phyloP scores from a whole-genome alignment of 805 yeast genomes.

The Teunomyces funiuensis region DNA sequence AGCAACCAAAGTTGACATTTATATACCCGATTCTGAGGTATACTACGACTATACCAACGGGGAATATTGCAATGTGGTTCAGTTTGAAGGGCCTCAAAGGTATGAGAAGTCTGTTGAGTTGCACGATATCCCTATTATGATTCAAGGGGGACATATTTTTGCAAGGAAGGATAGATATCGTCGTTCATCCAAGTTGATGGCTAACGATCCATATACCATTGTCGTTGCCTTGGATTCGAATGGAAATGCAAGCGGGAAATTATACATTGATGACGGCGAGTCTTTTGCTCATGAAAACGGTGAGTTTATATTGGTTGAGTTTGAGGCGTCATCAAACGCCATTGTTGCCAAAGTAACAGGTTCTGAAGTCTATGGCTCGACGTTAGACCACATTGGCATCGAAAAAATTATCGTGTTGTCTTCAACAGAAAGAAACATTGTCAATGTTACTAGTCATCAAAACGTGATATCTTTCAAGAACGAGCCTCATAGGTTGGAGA shows the following conservation, averaged over 20 bases:
- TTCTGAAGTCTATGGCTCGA: constrained; percentile 6
- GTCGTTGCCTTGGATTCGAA: constrained; percentile 54
- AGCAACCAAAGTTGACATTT: constrained; percentile 38
- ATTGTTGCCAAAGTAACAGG: constrained; percentile 18
- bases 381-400: constrained; percentile 40
- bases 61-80: constrained; percentile 14
- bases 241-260: constrained; percentile 53
- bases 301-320: constrained; percentile 45
- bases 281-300: constrained; percentile 57
- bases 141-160: constrained; percentile 78
- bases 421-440: constrained; percentile 12
- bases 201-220: constrained; percentile 76
- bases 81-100: constrained; percentile 33
- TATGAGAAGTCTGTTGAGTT: constrained; percentile 46
- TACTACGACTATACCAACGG: constrained; percentile 58
- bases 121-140: constrained; percentile 64
- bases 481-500: constrained; percentile 15
- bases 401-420: constrained; percentile 59
- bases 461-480: constrained; percentile 8
- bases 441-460: constrained; percentile 34
- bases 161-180: constrained; percentile 71
- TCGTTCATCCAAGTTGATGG: constrained; percentile 75
- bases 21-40: constrained; percentile 53
- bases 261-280: constrained; percentile 87
- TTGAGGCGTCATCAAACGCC: constrained; percentile 36